Evolutionary conservation across 805 yeast genomes (phyloP).

Genomic region (Candida ipomoeae): DNA sequence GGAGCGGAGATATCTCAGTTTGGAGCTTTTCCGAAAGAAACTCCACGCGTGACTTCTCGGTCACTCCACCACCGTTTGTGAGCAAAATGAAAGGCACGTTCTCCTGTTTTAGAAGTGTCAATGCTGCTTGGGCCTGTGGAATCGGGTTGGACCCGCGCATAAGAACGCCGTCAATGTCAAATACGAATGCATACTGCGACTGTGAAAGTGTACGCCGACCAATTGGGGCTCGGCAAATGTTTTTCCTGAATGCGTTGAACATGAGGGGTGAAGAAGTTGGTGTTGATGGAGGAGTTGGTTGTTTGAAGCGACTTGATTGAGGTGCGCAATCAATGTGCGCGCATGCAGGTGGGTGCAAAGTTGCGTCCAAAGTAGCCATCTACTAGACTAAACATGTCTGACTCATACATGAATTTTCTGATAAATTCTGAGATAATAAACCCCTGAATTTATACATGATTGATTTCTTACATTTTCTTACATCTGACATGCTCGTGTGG

Average conservation of each 20-base stretch:
- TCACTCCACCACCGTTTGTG: conserved; percentile 87
- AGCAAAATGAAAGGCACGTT: conserved; percentile 75
- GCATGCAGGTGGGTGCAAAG: conserved; percentile 1
- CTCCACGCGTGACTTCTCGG: conserved; percentile 58
- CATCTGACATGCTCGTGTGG: too few species aligned
- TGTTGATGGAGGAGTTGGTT: not conserved
- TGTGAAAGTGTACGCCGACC: not conserved
- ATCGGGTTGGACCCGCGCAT: conserved; percentile 69
- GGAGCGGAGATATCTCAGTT: conserved; percentile 48
- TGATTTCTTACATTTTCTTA: too few species aligned
- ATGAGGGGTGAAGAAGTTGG: not conserved
- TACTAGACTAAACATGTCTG: not conserved
- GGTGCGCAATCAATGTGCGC: not conserved
- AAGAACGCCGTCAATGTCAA: conserved; percentile 81
- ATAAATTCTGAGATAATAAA: too few species aligned
- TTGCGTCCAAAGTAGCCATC: not conserved
- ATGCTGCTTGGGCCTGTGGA: conserved; percentile 59
- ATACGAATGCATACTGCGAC: conserved; percentile 30
- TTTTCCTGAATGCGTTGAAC: not conserved
- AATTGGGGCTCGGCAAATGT: not conserved
- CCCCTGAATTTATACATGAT: too few species aligned
- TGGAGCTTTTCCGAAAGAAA: conserved; percentile 46
- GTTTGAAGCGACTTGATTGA: not conserved
- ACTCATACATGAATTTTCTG: too few species aligned
- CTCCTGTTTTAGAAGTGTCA: conserved; percentile 46